Evolutionary conservation across 2,329 filamentous ascomycete species (phyloP), one percentile per base, ranked within the genome.

Genomic region (Basipetospora chlamydospora): DNA sequence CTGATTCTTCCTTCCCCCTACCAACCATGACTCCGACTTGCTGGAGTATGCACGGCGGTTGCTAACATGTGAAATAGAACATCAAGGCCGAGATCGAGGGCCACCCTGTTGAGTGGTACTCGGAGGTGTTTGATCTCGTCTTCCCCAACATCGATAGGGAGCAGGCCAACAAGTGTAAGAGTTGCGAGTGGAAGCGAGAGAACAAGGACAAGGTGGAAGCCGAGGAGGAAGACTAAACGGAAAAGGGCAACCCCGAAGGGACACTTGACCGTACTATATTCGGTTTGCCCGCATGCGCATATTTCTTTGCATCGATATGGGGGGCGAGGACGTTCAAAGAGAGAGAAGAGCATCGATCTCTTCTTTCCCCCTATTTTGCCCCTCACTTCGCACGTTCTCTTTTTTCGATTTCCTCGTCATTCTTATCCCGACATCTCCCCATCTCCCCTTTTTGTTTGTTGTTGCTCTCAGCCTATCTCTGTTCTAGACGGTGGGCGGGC

Each of bases 71-170:
- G 12, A 23, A 39, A 40, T 55, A 98, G 90, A 96, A 96, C 54
- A 98, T 98, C 66, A 98, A 96, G 63, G 74, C 93, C 51, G 87
- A 86, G 46, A 83, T 98, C 43, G 79, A 94, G 59, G 90, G 92
- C 50, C 82, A 80, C 47, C 80, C 90, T 0, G 88, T 88, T 13
- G 77, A 73, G 51, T 98, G 90, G 90, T 98, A 96, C 64, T 71
- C 71, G 6, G 86, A 98, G 46, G 84, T 98, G 35, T 96, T 95
- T 55, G 73, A 88, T 43, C 68, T 94, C 42, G 77, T 96, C 47
- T 98, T 98, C 65, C 77, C 83, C 26, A 66, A 80, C 44, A 58
- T 96, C 13, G 82, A 95, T 58, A 67, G 63, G 42, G 69, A 79
- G 28, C 60, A 73, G 42, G 85, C 80, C 42, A 90, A 82, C 56